Evolutionary conservation across 106 monocot species (phyloP), one percentile per base, ranked within the genome.

Genomic region (Dendrobium catenatum): DNA sequence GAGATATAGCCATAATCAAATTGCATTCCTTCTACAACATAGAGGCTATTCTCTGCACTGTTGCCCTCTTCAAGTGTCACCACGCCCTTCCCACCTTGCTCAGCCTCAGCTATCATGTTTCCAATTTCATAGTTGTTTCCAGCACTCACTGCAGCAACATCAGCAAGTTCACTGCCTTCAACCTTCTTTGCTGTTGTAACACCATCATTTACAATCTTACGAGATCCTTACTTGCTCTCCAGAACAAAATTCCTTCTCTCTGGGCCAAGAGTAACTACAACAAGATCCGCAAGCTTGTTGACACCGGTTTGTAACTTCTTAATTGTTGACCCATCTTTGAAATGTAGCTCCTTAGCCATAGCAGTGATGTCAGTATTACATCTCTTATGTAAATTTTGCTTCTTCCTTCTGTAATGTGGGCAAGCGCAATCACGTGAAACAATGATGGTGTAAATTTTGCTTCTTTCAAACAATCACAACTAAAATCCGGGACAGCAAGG

Each of bases 11-110:
- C 97, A 76, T 93, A 90, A 68, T 98, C 97, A 87, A 94, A 98
- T 68, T 98, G 97, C 97, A 98, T 98, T 66, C 97, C 97, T 81
- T 98, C 97, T 13, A 98, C 94, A 33, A 98, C 92, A 73, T 94
- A 93, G 33, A 98, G 94, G 76, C n/a, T 85, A 67, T 95, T 98
- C 64, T 98, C 97, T 16, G 94, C 89, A 86, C 97, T 93, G 79
- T 89, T 94, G 29, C 97, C 97, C 84, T 98, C 94, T 85, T 98
- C 94, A 56, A 98, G 89, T n/a, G 94, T 92, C 31, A 98, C 94
- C 11, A 98, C 97, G 31, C 97, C 76, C 94, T 91, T 5, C 94
- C 94, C 2, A 98, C 97, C 80, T 98, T 98, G 54, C 94, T 93
- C 94, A 26, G 94, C 97, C 79, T 98, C 97, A 26, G 94, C 94